Percentiles rank a stretch among this genome's conserved stretches.
Conservation (phyloP, 441 rosid genomes). For the Sinapis alba region DNA sequence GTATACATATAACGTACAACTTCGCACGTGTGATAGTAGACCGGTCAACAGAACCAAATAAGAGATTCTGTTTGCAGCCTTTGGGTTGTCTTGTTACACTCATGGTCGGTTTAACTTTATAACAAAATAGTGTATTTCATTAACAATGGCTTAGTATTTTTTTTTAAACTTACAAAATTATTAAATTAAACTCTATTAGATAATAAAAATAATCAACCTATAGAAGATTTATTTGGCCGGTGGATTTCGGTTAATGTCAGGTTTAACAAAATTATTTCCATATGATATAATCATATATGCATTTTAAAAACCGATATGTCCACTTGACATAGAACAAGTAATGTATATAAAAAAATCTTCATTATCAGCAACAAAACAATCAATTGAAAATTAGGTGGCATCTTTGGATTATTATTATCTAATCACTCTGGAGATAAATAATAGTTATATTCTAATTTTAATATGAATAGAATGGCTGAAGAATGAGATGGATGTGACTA, state of each 20-base stretch:
- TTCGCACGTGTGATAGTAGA: slow-evolving; percentile 21
- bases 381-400: slow-evolving; percentile 12
- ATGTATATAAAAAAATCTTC: slow-evolving; percentile 3
- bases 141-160: too few species aligned
- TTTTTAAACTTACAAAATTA: too few species aligned
- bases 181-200: not conserved
- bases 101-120: not conserved
- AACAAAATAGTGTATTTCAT: too few species aligned
- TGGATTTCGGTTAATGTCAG: slow-evolving; percentile 7
- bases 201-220: slow-evolving; percentile 1
- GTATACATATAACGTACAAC: not conserved
- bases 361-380: not conserved
- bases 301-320: not conserved
- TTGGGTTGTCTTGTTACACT: slow-evolving; percentile 2
- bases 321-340: slow-evolving; percentile 17
- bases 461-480: slow-evolving; percentile 10
- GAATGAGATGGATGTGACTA: slow-evolving; percentile 35
- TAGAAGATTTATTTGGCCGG: slow-evolving; percentile 1
- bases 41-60: slow-evolving; percentile 18
- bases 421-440: slow-evolving; percentile 11
- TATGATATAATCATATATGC: not conserved
- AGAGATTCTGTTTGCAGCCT: slow-evolving; percentile 32
- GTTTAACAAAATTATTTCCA: slow-evolving; percentile 2
- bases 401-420: slow-evolving; percentile 28
- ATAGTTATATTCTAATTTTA: not conserved